These are phyloP conservation scores for Solanum arcanum DNA, from an alignment of 257 asterid genomes.

Conservation along the genomic window DNA sequence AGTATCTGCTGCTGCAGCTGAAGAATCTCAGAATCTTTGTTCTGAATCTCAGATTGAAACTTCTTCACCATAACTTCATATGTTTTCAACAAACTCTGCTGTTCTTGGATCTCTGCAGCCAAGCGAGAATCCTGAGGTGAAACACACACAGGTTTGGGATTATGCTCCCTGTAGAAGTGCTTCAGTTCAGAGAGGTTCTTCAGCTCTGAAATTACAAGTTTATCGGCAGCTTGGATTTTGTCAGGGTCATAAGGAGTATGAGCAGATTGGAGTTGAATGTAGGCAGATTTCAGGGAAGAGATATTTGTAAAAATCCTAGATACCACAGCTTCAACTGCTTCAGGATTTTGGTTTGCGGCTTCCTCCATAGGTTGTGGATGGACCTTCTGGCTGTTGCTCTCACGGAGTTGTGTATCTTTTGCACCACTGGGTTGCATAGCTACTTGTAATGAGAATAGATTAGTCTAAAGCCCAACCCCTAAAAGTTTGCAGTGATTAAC, in stretches of 20 bases:
- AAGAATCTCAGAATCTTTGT: slow-evolving; percentile 78
- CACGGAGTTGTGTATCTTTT: slow-evolving; percentile 90
- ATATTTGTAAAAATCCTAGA: slow-evolving; percentile 75
- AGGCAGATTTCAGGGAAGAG: slow-evolving; percentile 85
- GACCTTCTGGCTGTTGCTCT: slow-evolving; percentile 90
- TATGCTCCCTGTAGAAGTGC: slow-evolving; percentile 90
- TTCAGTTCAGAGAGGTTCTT: slow-evolving; percentile 88
- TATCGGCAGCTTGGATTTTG: slow-evolving; percentile 94
- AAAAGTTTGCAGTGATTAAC: background rate
- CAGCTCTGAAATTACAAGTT: slow-evolving; percentile 89
- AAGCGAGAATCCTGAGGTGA: slow-evolving; percentile 96
- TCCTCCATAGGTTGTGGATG: slow-evolving; percentile 99
- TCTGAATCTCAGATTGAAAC: slow-evolving; percentile 97
- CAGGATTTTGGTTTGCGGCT: slow-evolving; percentile 70
- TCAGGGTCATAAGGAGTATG: slow-evolving; percentile 98
- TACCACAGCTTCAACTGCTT: slow-evolving; percentile 83
- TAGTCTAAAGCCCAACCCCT: slow-evolving; percentile 14
- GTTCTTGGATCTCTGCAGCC: slow-evolving; percentile 97
- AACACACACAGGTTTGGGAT: slow-evolving; percentile 83
- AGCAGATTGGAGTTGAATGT: slow-evolving; percentile 90
- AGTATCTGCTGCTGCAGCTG: slow-evolving; percentile 88
- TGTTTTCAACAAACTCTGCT: slow-evolving; percentile 88
- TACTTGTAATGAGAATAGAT: slow-evolving; percentile 28
- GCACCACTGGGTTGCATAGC: slow-evolving; percentile 95
- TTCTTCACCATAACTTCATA: slow-evolving; percentile 98